Conservation (phyloP, 768 basidiomycete species). For the Stropharia rugosoannulata region DNA sequence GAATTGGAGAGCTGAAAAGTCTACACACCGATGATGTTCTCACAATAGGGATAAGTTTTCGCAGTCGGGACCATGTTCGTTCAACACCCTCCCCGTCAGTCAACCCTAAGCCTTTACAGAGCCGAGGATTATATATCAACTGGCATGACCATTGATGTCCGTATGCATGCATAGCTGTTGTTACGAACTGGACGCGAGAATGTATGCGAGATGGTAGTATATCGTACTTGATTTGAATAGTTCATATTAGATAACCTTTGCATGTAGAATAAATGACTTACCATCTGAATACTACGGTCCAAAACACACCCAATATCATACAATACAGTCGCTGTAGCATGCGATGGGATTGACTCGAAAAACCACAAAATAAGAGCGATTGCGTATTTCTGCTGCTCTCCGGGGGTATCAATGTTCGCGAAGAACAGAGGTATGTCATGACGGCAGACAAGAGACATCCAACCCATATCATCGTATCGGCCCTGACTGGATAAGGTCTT, state of each 20-base stretch:
- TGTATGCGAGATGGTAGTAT: constrained; percentile 19
- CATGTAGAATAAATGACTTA: constrained; percentile 12
- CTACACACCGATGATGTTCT: constrained; percentile 28
- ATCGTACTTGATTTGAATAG: constrained; percentile 20
- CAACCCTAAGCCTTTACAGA: constrained; percentile 27
- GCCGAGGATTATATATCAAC: constrained; percentile 33
- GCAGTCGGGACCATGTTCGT: constrained; percentile 28
- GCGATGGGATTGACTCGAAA: constrained; percentile 19
- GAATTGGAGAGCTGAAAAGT: not conserved
- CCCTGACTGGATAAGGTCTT: constrained; percentile 10
- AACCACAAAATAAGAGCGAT: constrained; percentile 32
- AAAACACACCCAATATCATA: constrained; percentile 37
- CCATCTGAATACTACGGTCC: constrained; percentile 26
- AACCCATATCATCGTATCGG: constrained; percentile 29
- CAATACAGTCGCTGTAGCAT: constrained; percentile 22
- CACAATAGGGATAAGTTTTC: constrained; percentile 34
- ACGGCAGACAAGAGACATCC: constrained; percentile 37
- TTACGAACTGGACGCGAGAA: constrained; percentile 25
- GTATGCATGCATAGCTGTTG: constrained; percentile 38
- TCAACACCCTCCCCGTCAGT: constrained; percentile 31
- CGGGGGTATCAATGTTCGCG: constrained; percentile 36
- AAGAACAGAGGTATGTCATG: constrained; percentile 38
- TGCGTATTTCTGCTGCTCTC: constrained; percentile 28
- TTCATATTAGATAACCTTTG: too few relatives aligned
- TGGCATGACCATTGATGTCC: constrained; percentile 41